Percentiles rank a stretch among this genome's conserved stretches.
Conservation (phyloP, 2,329 filamentous ascomycete species). For the Coniochaeta prunicola region DNA sequence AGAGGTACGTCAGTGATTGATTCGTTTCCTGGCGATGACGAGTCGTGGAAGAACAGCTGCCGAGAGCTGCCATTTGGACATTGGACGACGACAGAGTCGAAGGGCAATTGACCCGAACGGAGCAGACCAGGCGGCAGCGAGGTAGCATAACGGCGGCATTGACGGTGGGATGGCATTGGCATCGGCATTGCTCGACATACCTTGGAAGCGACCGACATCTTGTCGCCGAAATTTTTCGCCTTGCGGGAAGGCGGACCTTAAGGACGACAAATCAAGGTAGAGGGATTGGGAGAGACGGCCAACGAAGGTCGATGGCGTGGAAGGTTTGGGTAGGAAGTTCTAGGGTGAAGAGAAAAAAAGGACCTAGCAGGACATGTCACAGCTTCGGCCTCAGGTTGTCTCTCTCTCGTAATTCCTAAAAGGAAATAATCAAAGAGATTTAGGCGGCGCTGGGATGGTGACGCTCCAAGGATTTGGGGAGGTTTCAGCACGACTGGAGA, state of each 20-base stretch:
- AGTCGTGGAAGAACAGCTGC: not conserved
- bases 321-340: constrained; percentile 10
- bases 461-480: not conserved
- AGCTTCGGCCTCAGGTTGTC: not conserved
- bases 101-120: not conserved
- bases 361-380: constrained; percentile 11
- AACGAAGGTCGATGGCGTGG: constrained; percentile 10
- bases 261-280: constrained; percentile 12
- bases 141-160: not conserved
- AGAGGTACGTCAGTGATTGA: constrained; percentile 17
- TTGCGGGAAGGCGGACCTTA: constrained; percentile 35
- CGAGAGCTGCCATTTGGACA: not conserved
- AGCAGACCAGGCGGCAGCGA: not conserved
- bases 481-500: not conserved
- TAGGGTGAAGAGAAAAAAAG: constrained; percentile 9
- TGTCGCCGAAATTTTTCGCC: constrained; percentile 46
- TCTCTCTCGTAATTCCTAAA: not conserved
- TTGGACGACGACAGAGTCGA: not conserved
- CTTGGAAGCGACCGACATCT: constrained; percentile 57
- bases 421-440: not conserved
- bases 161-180: not conserved
- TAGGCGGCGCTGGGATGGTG: not conserved
- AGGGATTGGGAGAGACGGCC: constrained; percentile 9
- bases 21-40: not conserved
- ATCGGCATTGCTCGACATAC: constrained; percentile 29